Evolutionary conservation across 73 alveolate species (phyloP).

Genomic region (Uronychia binucleata): DNA sequence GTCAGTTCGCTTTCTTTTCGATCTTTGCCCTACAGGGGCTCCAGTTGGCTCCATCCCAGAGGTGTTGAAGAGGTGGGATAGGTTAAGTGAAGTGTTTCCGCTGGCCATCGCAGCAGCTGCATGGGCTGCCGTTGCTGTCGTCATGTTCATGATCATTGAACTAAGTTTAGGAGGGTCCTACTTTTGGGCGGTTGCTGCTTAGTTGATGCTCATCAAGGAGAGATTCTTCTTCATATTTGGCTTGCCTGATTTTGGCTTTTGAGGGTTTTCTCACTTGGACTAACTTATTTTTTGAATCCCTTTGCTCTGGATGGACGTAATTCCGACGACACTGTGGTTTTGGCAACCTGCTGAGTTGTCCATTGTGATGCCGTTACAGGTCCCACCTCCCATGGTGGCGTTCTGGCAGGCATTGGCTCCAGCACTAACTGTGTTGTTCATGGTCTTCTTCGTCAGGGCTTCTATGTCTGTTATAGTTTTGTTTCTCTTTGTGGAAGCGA

Average conservation of each 20-base stretch:
- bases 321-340: no score
- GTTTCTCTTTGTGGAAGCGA: neutral
- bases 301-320: neutral
- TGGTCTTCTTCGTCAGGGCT: neutral
- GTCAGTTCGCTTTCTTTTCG: neutral
- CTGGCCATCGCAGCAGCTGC: no score
- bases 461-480: neutral
- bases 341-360: neutral
- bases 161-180: neutral
- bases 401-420: no score
- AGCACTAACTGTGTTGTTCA: neutral
- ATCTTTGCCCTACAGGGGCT: neutral
- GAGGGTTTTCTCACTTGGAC: no score
- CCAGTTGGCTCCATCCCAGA: neutral
- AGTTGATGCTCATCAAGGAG: neutral
- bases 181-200: neutral
- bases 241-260: neutral
- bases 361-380: neutral
- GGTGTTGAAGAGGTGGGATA: neutral
- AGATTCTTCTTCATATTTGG: neutral
- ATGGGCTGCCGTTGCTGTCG: no score
- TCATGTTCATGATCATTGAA: no score
- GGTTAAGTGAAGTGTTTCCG: neutral
- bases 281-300: no score
- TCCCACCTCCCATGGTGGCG: neutral